A percentile compares a stretch with the other conserved stretches of the same genome.
Evolutionary conservation across 2,329 filamentous ascomycete species (phyloP).

Genomic region (Cytospora mali): DNA sequence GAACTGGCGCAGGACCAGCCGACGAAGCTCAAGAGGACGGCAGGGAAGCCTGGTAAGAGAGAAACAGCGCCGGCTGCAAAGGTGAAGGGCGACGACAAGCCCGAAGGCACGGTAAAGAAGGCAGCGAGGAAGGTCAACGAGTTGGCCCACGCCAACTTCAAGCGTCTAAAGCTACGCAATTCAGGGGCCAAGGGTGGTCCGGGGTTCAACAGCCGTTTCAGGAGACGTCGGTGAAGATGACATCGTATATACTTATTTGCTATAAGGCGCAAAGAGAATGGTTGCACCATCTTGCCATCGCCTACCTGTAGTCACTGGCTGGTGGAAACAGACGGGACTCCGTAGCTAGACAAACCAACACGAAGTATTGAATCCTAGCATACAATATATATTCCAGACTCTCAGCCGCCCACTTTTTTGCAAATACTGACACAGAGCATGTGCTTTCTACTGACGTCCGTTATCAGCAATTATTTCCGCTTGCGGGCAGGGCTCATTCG

Average conservation of each 20-base stretch:
- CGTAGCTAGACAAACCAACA: neutral
- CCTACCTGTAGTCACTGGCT: neutral
- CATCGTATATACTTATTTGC: neutral
- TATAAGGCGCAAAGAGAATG: neutral
- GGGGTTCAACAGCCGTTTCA: conserved; percentile 59
- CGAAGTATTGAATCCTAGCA: too few relatives aligned
- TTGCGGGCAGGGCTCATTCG: too few relatives aligned
- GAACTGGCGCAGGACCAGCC: conserved; percentile 40
- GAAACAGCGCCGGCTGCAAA: conserved; percentile 31
- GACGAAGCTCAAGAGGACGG: neutral
- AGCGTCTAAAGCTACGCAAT: conserved; percentile 65
- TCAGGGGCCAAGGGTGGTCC: conserved; percentile 64
- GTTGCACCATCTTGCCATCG: neutral
- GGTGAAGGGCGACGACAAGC: conserved; percentile 29
- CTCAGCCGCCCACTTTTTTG: too few relatives aligned
- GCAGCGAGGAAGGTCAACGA: conserved; percentile 63
- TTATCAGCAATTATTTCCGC: too few relatives aligned
- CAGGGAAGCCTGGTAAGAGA: conserved; percentile 16
- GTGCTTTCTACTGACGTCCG: too few relatives aligned
- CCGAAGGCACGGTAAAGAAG: conserved; percentile 50
- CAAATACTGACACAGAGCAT: too few relatives aligned
- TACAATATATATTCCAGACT: too few relatives aligned
- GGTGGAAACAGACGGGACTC: neutral
- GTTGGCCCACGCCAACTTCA: conserved; percentile 67
- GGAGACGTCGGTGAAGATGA: conserved; percentile 46